Base-by-base conservation (phyloP, 2,329 filamentous ascomycete species). In the Botrytis squamosa region DNA sequence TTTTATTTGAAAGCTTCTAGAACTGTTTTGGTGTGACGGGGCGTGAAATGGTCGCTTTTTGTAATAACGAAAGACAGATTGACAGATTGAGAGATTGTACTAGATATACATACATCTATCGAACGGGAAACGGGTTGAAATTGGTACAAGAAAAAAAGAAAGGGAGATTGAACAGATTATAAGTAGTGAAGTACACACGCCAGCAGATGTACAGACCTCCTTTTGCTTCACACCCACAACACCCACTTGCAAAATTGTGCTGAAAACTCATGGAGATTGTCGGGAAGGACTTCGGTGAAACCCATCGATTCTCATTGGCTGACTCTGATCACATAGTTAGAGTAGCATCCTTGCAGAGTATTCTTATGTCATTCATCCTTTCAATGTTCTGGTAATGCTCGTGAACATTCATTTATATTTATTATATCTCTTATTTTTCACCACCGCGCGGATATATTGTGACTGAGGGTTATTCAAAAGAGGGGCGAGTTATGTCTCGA, bases 401-500 rank as follows among this genome's bases (percentile, higher is more conserved):
- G 12, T 59, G 29, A 60, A 25, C 40, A 57, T 70, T 7, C 42
- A 38, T 52, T 67, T 67, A 52, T 52, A 52, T 67, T 67, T n/a
- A 10, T 62, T 36, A n/a, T 62, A 60, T 57, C 52, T 68, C 12
- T 46, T 36, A 36, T 36, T 16, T 20, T 12, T 52, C 38, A 38
- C 55, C 22, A n/a, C 33, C 49, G 10, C 29, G 18, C 49, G 14
- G 55, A 36, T 62, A 62, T n/a, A 46, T 49, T 52, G 33, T 33
- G 36, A 63, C 33, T 40, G 71, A 69, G 62, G 52, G 20, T 25
- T n/a, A 36, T 40, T 60, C n/a, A 52, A 40, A 42, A 72, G 63
- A 72, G 46, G 36, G 70, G 42, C 64, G 68, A 60, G 46, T 12
- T 62, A 73, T 73, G 71, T 73, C 71, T 69, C 71, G 55, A 69